Conservation (phyloP, 257 asterid genomes). For the Cynanchum wilfordii region DNA sequence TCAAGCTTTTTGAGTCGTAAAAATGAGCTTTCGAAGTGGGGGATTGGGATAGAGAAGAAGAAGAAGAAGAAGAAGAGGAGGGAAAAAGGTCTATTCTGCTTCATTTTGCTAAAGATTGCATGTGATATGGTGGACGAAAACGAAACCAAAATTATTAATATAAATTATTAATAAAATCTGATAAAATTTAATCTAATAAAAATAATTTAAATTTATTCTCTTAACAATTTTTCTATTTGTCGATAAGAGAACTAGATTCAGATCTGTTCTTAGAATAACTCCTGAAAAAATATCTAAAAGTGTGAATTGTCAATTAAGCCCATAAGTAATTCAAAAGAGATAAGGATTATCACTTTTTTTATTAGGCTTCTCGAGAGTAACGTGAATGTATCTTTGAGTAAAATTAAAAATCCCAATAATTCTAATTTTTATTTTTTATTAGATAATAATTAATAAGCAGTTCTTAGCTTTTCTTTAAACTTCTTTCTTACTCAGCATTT, state of each 20-base stretch:
- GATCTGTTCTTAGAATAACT: background rate
- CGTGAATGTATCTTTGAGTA: background rate
- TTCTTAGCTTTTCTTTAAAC: background rate
- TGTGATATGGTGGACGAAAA: slow-evolving; percentile 10
- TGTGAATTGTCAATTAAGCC: background rate
- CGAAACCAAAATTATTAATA: background rate
- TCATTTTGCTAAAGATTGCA: slow-evolving; percentile 13
- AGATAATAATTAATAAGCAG: background rate
- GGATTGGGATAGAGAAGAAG: background rate
- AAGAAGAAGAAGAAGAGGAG: background rate
- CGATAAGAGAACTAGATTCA: background rate
- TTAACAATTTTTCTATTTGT: too few species aligned
- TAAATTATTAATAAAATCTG: too few species aligned
- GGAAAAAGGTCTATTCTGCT: background rate
- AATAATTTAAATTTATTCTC: too few species aligned
- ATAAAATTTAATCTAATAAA: too few species aligned
- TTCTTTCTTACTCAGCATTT: slow-evolving; percentile 4
- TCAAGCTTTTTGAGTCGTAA: slow-evolving; percentile 26
- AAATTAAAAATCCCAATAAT: background rate
- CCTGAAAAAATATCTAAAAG: background rate
- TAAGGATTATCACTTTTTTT: background rate
- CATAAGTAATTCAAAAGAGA: background rate
- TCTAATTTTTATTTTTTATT: background rate
- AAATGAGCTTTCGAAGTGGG: slow-evolving; percentile 18
- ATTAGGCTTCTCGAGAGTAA: too few species aligned